phyloP scores from a whole-genome alignment of 2,329 filamentous ascomycete genomes.

The Nothopassalora personata region DNA sequence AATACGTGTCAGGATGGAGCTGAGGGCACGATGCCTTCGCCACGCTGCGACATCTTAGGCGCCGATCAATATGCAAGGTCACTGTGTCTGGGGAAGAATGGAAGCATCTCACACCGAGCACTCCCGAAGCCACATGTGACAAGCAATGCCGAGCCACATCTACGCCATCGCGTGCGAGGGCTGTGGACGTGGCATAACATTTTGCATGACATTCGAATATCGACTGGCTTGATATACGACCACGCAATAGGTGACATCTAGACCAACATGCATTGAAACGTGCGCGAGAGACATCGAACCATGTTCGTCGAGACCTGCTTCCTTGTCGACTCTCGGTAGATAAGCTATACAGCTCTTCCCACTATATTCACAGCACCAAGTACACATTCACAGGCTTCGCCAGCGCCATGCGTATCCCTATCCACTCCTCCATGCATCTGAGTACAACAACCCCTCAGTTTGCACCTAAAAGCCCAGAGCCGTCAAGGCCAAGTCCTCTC shows the following conservation, averaged over 20 bases:
- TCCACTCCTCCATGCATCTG: not conserved
- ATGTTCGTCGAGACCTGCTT: not conserved
- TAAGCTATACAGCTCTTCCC: not conserved
- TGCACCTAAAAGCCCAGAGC: not conserved
- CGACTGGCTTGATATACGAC: not conserved
- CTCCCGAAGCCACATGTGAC: no score
- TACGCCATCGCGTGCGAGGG: no score
- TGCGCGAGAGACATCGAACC: not conserved
- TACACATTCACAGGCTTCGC: not conserved
- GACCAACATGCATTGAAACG: not conserved
- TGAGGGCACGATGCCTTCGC: not conserved
- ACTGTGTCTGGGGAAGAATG: no score
- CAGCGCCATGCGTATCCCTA: not conserved
- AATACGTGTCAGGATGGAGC: not conserved
- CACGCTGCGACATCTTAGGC: no score
- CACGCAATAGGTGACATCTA: not conserved
- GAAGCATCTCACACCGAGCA: no score
- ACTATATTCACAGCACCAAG: not conserved
- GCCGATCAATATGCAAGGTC: no score
- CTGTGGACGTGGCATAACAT: no score
- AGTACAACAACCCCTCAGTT: not conserved
- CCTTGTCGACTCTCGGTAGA: not conserved
- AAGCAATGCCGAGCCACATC: no score
- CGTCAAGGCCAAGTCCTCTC: not conserved
- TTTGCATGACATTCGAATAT: no score